phyloP scores from a whole-genome alignment of 345 rosid species.

The Geranium brycei region DNA sequence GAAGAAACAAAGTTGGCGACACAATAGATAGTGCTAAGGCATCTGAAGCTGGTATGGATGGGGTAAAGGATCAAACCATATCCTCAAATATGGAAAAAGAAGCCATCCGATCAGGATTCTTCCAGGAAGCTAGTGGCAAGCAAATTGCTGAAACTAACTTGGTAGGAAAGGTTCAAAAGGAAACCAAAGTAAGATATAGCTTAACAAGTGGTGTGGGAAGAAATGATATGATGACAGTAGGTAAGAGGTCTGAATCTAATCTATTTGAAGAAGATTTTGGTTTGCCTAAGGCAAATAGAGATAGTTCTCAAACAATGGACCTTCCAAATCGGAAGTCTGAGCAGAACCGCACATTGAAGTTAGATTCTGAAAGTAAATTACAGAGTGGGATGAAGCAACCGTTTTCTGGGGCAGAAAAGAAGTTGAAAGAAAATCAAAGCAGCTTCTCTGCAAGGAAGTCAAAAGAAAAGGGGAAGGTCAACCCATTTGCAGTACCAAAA shows the following conservation, averaged over 20 bases:
- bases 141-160: not conserved
- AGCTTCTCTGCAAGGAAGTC: not conserved
- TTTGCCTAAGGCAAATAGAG: not conserved
- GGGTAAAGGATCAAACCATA: no score
- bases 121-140: not conserved
- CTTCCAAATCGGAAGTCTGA: not conserved
- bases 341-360: not conserved
- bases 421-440: not conserved
- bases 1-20: slow-evolving; percentile 10
- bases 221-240: not conserved
- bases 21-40: slow-evolving; percentile 11
- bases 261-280: not conserved
- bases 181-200: not conserved
- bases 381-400: not conserved
- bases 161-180: not conserved
- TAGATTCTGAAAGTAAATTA: not conserved
- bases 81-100: no score
- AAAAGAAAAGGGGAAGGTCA: not conserved
- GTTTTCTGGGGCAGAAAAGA: not conserved
- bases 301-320: not conserved
- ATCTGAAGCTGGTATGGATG: slow-evolving; percentile 10
- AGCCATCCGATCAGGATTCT: no score
- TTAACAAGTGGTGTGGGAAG: not conserved
- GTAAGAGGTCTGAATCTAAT: not conserved
- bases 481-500: not conserved